Percentiles rank a stretch among this genome's conserved stretches.
phyloP scores from a whole-genome alignment of 768 basidiomycete genomes.

The Serpula lacrymans region DNA sequence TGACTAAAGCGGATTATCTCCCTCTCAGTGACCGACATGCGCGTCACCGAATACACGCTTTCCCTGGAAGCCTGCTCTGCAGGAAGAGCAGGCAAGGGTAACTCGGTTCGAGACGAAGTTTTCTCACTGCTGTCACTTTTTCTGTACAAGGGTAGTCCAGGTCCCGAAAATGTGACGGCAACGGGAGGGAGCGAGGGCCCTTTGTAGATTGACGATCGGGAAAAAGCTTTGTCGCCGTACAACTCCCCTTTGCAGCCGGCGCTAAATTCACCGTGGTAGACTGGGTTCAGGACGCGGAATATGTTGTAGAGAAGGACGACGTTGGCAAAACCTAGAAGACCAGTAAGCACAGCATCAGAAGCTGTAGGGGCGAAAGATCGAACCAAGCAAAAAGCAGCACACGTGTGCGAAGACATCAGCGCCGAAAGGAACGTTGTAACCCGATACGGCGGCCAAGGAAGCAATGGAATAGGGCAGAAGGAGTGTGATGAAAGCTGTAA shows the following conservation, averaged over 20 bases:
- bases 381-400: slow-evolving; percentile 55
- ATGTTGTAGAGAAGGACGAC: slow-evolving; percentile 68
- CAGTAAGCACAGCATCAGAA: slow-evolving; percentile 3
- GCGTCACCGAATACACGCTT: slow-evolving; percentile 16
- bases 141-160: slow-evolving; percentile 1
- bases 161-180: slow-evolving; percentile 5
- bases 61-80: slow-evolving; percentile 9
- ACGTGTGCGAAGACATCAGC: slow-evolving; percentile 47
- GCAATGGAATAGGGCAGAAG: slow-evolving; percentile 58
- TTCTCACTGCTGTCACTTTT: background rate
- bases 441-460: slow-evolving; percentile 46
- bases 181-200: slow-evolving; percentile 4
- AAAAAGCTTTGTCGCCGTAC: slow-evolving; percentile 21
- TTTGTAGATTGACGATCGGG: slow-evolving; percentile 19
- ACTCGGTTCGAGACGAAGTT: background rate
- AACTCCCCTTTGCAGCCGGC: slow-evolving; percentile 8
- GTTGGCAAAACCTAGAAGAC: slow-evolving; percentile 53
- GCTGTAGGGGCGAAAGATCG: slow-evolving; percentile 14
- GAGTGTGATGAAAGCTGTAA: slow-evolving; percentile 54
- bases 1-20: slow-evolving; percentile 7
- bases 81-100: slow-evolving; percentile 1
- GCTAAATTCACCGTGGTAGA: slow-evolving; percentile 33
- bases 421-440: slow-evolving; percentile 43
- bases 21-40: slow-evolving; percentile 9
- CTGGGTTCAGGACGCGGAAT: slow-evolving; percentile 56